phyloP scores from a whole-genome alignment of 1,284 basidiomycete species.

The Apiotrichum gracile region DNA sequence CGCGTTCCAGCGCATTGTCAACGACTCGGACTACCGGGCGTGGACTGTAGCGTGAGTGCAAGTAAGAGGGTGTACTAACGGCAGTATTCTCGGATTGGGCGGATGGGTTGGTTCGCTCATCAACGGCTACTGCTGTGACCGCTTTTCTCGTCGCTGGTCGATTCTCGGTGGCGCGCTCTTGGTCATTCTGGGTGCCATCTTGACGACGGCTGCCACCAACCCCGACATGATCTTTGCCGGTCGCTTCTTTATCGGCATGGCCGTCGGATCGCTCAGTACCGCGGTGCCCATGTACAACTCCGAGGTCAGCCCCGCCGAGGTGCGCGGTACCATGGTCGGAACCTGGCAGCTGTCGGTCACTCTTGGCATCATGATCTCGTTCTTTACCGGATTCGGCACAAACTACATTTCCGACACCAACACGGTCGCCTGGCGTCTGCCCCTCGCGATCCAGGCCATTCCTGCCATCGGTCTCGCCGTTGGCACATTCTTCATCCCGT shows the following conservation, averaged over 20 bases:
- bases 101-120: constrained; percentile 22
- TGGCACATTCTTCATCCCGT: constrained; percentile 48
- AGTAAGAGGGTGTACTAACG: not conserved
- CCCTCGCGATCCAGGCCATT: constrained; percentile 66
- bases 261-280: constrained; percentile 64
- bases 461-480: constrained; percentile 50
- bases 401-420: constrained; percentile 52
- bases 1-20: constrained; percentile 12
- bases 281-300: constrained; percentile 60
- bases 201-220: constrained; percentile 18
- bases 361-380: constrained; percentile 50
- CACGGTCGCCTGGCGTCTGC: constrained; percentile 68
- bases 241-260: constrained; percentile 23
- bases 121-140: constrained; percentile 23
- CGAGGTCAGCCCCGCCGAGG: constrained; percentile 59
- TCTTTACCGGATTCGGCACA: constrained; percentile 66
- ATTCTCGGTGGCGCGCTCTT: constrained; percentile 21
- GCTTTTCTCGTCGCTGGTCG: constrained; percentile 19
- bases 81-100: constrained; percentile 16
- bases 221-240: constrained; percentile 20
- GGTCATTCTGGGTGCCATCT: constrained; percentile 18
- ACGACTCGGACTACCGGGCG: constrained; percentile 14
- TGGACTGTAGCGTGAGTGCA: constrained; percentile 13
- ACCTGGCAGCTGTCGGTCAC: constrained; percentile 71
- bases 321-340: constrained; percentile 65